These are phyloP conservation scores for Echeveria elegans DNA, from an alignment of 164 flowering plant species.

Conservation along the genomic window DNA sequence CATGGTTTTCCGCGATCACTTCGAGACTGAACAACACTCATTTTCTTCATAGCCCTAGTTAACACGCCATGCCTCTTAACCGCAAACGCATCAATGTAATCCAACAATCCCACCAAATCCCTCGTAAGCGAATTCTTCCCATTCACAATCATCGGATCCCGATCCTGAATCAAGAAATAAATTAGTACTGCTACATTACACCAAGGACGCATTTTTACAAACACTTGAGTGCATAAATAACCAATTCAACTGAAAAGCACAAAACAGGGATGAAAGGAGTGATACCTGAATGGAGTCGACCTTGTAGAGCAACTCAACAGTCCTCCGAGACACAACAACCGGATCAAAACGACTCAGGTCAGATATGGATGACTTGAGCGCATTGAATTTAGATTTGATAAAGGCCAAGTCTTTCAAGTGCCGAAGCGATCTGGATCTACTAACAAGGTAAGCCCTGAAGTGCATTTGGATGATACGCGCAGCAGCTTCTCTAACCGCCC, in stretches of 20 bases:
- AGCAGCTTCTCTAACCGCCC: conserved; percentile 51
- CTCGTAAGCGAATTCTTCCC: conserved; percentile 41
- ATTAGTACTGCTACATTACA: background rate
- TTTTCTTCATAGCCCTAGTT: conserved; percentile 22
- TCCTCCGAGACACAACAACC: conserved; percentile 25
- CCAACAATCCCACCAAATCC: conserved; percentile 51
- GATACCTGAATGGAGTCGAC: conserved; percentile 75
- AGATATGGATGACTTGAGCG: conserved; percentile 46
- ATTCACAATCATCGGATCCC: conserved; percentile 53
- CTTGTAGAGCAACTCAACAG: conserved; percentile 44
- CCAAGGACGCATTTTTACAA: background rate
- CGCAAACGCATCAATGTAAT: conserved; percentile 40
- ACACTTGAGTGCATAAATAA: background rate
- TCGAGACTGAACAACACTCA: conserved; percentile 19
- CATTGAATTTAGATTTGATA: conserved; percentile 42
- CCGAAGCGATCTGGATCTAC: conserved; percentile 72
- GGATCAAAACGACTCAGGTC: conserved; percentile 23
- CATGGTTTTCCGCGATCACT: conserved; percentile 15
- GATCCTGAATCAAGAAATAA: conserved; percentile 25
- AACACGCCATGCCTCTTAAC: conserved; percentile 26
- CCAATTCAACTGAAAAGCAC: background rate
- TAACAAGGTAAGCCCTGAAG: conserved; percentile 67
- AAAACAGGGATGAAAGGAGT: background rate
- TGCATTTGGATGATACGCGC: conserved; percentile 78
- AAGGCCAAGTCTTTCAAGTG: conserved; percentile 62